phyloP scores from a whole-genome alignment of 495 filamentous ascomycete species.

The Aspergillus panamensis region DNA sequence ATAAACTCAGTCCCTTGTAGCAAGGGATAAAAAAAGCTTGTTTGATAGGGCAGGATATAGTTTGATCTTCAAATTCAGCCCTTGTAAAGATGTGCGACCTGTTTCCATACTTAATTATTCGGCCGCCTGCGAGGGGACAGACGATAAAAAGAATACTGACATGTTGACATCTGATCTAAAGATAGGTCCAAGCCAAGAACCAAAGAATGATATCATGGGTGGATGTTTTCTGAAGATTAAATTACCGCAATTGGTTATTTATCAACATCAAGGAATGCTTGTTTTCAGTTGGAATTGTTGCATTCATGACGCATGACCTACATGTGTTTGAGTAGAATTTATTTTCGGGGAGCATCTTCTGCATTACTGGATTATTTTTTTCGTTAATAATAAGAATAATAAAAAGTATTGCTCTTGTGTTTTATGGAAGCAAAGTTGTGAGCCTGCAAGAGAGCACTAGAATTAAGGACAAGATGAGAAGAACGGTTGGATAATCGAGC shows the following conservation, averaged over 20 bases:
- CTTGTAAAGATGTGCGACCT: neutral
- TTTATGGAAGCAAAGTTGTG: too few relatives aligned
- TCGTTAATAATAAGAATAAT: too few relatives aligned
- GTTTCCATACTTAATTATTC: conserved; percentile 2
- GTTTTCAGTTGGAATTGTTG: conserved; percentile 1
- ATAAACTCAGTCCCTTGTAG: too few relatives aligned
- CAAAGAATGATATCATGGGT: neutral
- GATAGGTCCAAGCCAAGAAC: neutral
- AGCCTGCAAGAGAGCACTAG: too few relatives aligned
- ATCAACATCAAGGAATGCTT: conserved; percentile 10
- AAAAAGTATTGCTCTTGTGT: too few relatives aligned
- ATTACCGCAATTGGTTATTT: conserved; percentile 8
- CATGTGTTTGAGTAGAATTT: neutral
- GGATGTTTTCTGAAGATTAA: neutral
- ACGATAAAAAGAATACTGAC: neutral
- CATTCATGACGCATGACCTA: neutral
- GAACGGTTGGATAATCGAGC: neutral
- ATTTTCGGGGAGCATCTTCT: too few relatives aligned
- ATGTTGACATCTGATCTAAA: neutral
- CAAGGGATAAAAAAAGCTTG: neutral
- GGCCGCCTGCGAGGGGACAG: neutral
- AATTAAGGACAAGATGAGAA: neutral
- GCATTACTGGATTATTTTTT: too few relatives aligned
- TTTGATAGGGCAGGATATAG: neutral
- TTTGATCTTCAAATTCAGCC: too few relatives aligned